phyloP scores from a whole-genome alignment of 1,284 basidiomycete species.

The Trichosporon asahii region DNA sequence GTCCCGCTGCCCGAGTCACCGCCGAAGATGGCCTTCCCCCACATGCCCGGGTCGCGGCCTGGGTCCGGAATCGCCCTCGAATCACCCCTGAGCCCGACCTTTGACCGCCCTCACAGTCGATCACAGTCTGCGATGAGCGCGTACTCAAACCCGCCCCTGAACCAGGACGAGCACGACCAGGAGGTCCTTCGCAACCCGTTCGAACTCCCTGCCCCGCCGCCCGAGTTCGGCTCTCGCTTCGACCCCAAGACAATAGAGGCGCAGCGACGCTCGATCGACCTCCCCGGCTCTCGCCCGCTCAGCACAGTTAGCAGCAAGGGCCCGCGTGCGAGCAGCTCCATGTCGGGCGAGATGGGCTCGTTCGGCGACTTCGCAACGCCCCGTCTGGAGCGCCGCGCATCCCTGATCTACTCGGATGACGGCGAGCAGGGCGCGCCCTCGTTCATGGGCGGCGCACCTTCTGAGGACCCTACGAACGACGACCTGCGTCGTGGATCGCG shows the following conservation, averaged over 20 bases:
- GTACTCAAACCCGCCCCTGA: constrained; percentile 8
- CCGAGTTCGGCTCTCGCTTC: constrained; percentile 39
- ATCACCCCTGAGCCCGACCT: neutral
- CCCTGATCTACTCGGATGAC: neutral
- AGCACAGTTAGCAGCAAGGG: neutral
- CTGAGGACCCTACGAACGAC: neutral
- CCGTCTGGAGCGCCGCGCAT: neutral
- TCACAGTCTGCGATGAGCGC: constrained; percentile 7
- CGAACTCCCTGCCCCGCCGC: constrained; percentile 42
- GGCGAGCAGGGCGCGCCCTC: neutral
- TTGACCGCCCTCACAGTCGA: neutral
- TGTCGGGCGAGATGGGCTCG: neutral
- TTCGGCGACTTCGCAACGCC: neutral
- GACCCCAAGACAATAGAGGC: constrained; percentile 40
- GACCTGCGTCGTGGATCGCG: neutral
- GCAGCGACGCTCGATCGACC: constrained; percentile 20
- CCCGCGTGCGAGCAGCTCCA: neutral
- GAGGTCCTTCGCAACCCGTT: constrained; percentile 40
- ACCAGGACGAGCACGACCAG: constrained; percentile 25
- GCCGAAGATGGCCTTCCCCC: constrained; percentile 9
- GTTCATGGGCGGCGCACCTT: neutral
- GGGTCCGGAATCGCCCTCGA: neutral
- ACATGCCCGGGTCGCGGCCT: constrained; percentile 1
- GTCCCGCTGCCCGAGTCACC: constrained; percentile 31
- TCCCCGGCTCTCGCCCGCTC: neutral